phyloP scores from a whole-genome alignment of 2,329 filamentous ascomycete species.

The Scedosporium dehoogii region DNA sequence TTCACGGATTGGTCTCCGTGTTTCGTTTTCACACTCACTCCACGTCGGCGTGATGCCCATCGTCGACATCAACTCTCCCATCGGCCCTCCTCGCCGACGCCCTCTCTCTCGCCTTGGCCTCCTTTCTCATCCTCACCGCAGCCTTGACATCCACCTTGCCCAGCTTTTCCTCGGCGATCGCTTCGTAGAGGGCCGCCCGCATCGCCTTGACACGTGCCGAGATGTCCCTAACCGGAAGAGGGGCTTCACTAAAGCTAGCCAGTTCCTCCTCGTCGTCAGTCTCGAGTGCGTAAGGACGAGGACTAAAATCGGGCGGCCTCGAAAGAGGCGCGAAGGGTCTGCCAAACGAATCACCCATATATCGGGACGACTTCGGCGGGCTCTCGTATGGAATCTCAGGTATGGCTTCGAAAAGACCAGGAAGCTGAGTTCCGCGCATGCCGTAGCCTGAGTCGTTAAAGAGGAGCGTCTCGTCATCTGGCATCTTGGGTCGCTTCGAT shows the following conservation, averaged over 20 bases:
- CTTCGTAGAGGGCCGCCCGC: neutral
- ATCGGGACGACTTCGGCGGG: conserved; percentile 2
- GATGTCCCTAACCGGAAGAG: neutral
- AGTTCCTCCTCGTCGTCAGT: neutral
- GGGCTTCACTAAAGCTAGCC: neutral
- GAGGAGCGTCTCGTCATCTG: conserved; percentile 24
- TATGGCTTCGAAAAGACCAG: conserved; percentile 15
- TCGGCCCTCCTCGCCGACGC: conserved; percentile 7
- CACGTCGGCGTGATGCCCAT: neutral
- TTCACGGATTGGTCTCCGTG: neutral
- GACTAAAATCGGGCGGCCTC: neutral
- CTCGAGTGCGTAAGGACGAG: neutral
- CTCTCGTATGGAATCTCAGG: conserved; percentile 9
- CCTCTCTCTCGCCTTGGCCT: conserved; percentile 18
- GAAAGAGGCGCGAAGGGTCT: neutral
- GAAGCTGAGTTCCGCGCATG: conserved; percentile 21
- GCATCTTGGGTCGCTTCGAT: neutral
- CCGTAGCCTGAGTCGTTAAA: conserved; percentile 26
- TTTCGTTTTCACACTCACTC: neutral
- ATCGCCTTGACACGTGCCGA: neutral
- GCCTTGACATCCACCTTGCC: conserved; percentile 17
- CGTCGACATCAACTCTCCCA: neutral
- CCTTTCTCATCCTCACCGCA: conserved; percentile 20
- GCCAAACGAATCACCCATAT: neutral
- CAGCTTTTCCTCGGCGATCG: conserved; percentile 9